Evolutionary conservation across 2,329 filamentous ascomycete genomes (phyloP).

Genomic region (Cladosporium sp.): DNA sequence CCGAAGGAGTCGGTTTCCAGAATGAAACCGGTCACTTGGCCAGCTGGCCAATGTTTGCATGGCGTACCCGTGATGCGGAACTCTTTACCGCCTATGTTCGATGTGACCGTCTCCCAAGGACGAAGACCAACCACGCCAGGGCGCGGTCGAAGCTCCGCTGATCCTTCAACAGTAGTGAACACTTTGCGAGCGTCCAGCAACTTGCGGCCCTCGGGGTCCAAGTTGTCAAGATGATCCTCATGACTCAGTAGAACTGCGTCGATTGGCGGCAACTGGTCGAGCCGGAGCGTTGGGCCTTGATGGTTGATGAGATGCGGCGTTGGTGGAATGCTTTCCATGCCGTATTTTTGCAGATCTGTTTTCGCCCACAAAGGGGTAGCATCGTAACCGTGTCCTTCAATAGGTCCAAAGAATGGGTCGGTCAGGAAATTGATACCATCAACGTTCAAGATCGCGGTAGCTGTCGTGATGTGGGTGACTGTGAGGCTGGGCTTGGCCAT

Average conservation of each 20-base stretch:
- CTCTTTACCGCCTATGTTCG: constrained; percentile 35
- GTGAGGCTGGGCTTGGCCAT: too few relatives aligned
- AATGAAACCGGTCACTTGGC: constrained; percentile 50
- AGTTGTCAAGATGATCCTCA: constrained; percentile 54
- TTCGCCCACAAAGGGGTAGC: too few relatives aligned
- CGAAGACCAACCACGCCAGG: constrained; percentile 40
- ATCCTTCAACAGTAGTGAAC: constrained; percentile 50
- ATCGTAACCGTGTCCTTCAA: too few relatives aligned
- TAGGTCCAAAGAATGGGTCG: constrained; percentile 8
- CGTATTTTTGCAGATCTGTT: not conserved
- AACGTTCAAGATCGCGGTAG: constrained; percentile 1
- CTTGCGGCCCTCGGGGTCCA: constrained; percentile 48
- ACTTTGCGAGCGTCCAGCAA: constrained; percentile 50
- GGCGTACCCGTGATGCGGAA: constrained; percentile 48
- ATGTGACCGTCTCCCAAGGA: constrained; percentile 32
- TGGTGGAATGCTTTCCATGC: too few relatives aligned
- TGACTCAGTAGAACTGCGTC: constrained; percentile 54
- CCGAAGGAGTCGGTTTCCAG: constrained; percentile 43
- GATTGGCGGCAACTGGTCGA: constrained; percentile 46
- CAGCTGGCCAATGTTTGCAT: constrained; percentile 45
- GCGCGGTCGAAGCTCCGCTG: constrained; percentile 45
- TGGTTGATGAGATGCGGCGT: not conserved
- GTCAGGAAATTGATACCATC: constrained; percentile 3
- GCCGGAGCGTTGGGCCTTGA: constrained; percentile 36
- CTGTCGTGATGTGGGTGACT: not conserved